Conservation (phyloP, 2,329 filamentous ascomycete species). For the Helicocarpus griseus region DNA sequence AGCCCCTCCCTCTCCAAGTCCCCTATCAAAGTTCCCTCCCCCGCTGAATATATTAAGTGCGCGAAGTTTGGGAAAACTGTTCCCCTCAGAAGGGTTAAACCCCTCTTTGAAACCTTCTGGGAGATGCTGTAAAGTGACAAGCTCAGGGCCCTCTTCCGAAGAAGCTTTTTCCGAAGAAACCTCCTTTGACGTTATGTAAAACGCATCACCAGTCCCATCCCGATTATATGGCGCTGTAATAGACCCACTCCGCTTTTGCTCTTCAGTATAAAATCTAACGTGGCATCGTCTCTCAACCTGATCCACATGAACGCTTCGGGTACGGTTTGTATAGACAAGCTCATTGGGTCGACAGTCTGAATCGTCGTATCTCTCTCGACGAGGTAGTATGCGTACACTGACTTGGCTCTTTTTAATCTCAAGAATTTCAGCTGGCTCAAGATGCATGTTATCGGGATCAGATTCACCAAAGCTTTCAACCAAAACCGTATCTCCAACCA, state of each 20-base stretch:
- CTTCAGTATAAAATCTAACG: slow-evolving; percentile 45
- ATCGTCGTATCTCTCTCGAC: slow-evolving; percentile 35
- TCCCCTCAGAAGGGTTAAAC: slow-evolving; percentile 36
- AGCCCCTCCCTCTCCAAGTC: slow-evolving; percentile 60
- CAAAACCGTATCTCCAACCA: slow-evolving; percentile 53
- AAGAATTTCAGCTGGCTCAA: slow-evolving; percentile 56
- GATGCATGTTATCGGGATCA: slow-evolving; percentile 16
- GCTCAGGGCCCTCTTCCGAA: neutral
- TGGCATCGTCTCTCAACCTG: slow-evolving; percentile 49
- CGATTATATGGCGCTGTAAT: slow-evolving; percentile 57
- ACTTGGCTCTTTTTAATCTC: slow-evolving; percentile 22
- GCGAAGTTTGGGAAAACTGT: slow-evolving; percentile 34
- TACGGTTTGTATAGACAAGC: slow-evolving; percentile 36
- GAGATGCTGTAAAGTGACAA: slow-evolving; percentile 14
- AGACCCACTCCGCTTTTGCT: slow-evolving; percentile 18
- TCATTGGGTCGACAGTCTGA: slow-evolving; percentile 45
- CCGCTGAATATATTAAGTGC: slow-evolving; percentile 70
- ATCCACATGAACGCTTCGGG: slow-evolving; percentile 27
- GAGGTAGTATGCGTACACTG: slow-evolving; percentile 44
- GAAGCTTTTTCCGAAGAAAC: slow-evolving; percentile 18
- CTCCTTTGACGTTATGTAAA: slow-evolving; percentile 47
- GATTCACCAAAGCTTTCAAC: slow-evolving; percentile 17
- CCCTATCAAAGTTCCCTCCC: slow-evolving; percentile 66
- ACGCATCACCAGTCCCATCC: slow-evolving; percentile 56
- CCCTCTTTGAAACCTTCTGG: slow-evolving; percentile 41